phyloP scores from a whole-genome alignment of 2,329 filamentous ascomycete species.

The Cladosporium halotolerans region DNA sequence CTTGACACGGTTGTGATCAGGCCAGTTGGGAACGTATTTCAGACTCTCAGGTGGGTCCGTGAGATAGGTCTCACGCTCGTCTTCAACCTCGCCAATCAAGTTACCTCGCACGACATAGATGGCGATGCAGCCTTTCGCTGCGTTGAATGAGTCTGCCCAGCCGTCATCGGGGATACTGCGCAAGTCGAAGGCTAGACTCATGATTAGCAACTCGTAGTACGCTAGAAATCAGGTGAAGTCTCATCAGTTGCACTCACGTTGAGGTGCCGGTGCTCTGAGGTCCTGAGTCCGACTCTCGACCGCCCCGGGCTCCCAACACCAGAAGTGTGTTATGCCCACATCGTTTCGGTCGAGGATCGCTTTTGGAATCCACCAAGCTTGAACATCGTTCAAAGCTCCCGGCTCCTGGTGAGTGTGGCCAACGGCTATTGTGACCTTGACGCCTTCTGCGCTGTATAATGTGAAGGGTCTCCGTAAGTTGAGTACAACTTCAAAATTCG shows the following conservation, averaged over 20 bases:
- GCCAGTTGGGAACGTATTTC: too few relatives aligned
- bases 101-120: conserved; percentile 11
- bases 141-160: background rate
- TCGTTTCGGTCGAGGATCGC: too few relatives aligned
- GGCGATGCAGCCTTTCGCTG: conserved; percentile 12
- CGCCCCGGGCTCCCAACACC: too few relatives aligned
- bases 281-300: too few relatives aligned
- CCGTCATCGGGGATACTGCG: too few relatives aligned
- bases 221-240: too few relatives aligned
- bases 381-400: background rate
- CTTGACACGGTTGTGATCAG: too few relatives aligned
- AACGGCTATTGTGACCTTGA: background rate
- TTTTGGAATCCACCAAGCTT: background rate
- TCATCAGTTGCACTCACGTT: too few relatives aligned
- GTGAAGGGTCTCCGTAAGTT: background rate
- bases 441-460: background rate
- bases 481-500: background rate
- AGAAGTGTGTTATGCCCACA: too few relatives aligned
- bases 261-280: too few relatives aligned
- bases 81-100: background rate
- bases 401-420: background rate
- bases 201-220: too few relatives aligned
- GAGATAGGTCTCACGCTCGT: background rate
- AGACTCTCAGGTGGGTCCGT: background rate
- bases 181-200: too few relatives aligned